Evolutionary conservation across 352 stramenopile species (phyloP).

Genomic region (Globisporangium iwayamae): DNA sequence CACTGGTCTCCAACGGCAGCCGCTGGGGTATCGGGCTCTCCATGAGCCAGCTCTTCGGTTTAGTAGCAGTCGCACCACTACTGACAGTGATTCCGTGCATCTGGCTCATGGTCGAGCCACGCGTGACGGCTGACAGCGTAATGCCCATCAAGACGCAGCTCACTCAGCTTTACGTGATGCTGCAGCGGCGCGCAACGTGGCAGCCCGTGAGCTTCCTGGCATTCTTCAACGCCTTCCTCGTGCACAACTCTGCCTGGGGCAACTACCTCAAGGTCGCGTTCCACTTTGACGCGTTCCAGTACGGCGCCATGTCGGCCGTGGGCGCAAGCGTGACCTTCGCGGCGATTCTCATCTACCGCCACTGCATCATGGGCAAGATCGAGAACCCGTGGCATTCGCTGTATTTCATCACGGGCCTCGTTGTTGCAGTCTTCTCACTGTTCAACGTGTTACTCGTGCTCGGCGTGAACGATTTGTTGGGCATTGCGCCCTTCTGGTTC

Average conservation of each 20-base stretch:
- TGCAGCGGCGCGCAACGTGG: conserved; percentile 69
- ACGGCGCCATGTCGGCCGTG: conserved; percentile 64
- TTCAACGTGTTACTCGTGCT: conserved; percentile 72
- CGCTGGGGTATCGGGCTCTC: conserved; percentile 53
- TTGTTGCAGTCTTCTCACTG: conserved; percentile 62
- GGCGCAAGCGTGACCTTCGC: conserved; percentile 65
- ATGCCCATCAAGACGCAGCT: conserved; percentile 33
- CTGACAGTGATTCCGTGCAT: conserved; percentile 54
- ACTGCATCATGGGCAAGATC: conserved; percentile 36
- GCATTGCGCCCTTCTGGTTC: conserved; percentile 74
- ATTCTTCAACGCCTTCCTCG: conserved; percentile 54
- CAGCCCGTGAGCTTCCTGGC: conserved; percentile 70
- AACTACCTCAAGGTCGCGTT: conserved; percentile 78
- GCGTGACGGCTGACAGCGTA: conserved; percentile 12
- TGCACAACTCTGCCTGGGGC: conserved; percentile 77
- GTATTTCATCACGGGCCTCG: conserved; percentile 57
- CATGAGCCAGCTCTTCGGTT: conserved; percentile 61
- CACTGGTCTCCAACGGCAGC: conserved; percentile 50
- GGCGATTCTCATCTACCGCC: conserved; percentile 52
- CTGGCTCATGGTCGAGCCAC: conserved; percentile 53
- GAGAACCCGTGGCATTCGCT: conserved; percentile 56
- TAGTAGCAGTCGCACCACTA: conserved; percentile 58
- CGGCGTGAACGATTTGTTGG: conserved; percentile 51
- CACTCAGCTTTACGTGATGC: conserved; percentile 50
- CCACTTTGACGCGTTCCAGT: conserved; percentile 72